Evolutionary conservation across 495 filamentous ascomycete genomes (phyloP).

Genomic region (Pseudevernia furfuracea): DNA sequence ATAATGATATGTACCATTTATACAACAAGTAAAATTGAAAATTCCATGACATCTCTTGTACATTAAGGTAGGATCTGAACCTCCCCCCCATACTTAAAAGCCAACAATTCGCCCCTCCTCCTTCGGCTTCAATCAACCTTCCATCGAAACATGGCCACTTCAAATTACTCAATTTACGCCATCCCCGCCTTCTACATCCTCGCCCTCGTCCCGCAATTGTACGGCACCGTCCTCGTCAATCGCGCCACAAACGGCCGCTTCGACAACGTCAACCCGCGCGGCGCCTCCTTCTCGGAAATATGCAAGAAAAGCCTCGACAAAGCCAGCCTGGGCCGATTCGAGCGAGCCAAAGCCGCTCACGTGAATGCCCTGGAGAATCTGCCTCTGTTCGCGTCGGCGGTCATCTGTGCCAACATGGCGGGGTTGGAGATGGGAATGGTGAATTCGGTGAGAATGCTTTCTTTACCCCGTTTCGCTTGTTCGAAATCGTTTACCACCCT

Average conservation of each 20-base stretch:
- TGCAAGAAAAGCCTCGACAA: slow-evolving; percentile 27
- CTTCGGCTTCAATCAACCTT: neutral
- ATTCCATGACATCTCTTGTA: no score
- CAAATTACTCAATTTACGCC: slow-evolving; percentile 34
- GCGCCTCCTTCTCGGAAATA: slow-evolving; percentile 20
- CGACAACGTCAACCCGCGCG: slow-evolving; percentile 35
- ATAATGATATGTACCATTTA: no score
- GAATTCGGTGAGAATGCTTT: slow-evolving; percentile 22
- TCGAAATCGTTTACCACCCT: neutral
- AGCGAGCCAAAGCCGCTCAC: slow-evolving; percentile 38
- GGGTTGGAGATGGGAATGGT: slow-evolving; percentile 25
- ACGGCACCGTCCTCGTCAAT: slow-evolving; percentile 27
- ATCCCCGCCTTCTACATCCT: slow-evolving; percentile 35
- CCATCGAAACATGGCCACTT: slow-evolving; percentile 5
- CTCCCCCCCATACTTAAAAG: neutral
- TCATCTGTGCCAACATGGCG: slow-evolving; percentile 36
- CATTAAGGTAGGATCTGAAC: no score
- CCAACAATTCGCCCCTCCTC: neutral
- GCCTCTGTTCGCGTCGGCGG: slow-evolving; percentile 34
- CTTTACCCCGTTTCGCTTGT: neutral
- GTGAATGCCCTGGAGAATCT: slow-evolving; percentile 39
- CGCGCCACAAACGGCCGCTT: slow-evolving; percentile 10
- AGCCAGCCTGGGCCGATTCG: slow-evolving; percentile 28
- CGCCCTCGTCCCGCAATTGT: slow-evolving; percentile 32
- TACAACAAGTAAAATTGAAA: no score